Conservation (phyloP, 2,329 filamentous ascomycete species). For the Colletotrichum tropicale region DNA sequence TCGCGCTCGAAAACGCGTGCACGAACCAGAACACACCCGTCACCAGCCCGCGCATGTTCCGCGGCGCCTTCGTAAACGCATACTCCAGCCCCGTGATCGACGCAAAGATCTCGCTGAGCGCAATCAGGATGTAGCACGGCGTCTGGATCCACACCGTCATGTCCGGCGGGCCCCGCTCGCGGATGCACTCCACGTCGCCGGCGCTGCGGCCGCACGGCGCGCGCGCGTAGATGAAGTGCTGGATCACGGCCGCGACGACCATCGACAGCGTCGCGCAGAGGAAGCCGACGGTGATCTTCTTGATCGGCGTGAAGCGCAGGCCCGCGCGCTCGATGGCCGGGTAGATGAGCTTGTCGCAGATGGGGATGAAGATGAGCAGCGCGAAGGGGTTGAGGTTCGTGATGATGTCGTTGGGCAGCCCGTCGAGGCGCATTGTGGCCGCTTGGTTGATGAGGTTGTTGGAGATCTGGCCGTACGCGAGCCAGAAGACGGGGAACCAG, state of each 20-base stretch:
- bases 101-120: constrained; percentile 31
- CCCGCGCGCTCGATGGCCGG: constrained; percentile 57
- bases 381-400: constrained; percentile 48
- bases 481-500: constrained; percentile 30
- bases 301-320: constrained; percentile 67
- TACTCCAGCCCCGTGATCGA: constrained; percentile 59
- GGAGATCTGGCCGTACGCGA: constrained; percentile 15
- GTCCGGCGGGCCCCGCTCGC: constrained; percentile 33
- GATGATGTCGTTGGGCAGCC: constrained; percentile 16
- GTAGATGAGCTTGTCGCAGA: constrained; percentile 67
- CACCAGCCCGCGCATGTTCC: constrained; percentile 68
- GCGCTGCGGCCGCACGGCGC: constrained; percentile 54
- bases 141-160: constrained; percentile 61
- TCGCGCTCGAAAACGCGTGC: constrained; percentile 61
- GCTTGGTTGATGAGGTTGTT: constrained; percentile 19
- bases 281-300: constrained; percentile 55
- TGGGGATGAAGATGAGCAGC: constrained; percentile 75
- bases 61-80: constrained; percentile 67
- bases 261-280: constrained; percentile 29
- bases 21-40: constrained; percentile 61
- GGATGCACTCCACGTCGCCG: constrained; percentile 45
- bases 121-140: constrained; percentile 33
- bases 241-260: constrained; percentile 38
- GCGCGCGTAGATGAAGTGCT: constrained; percentile 56
- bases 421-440: constrained; percentile 13